A percentile compares a stretch with the other conserved stretches of the same genome.
These are phyloP conservation scores for Paracoccidioides brasiliensis DNA, from an alignment of 2,329 filamentous ascomycete species.

Conservation along the genomic window DNA sequence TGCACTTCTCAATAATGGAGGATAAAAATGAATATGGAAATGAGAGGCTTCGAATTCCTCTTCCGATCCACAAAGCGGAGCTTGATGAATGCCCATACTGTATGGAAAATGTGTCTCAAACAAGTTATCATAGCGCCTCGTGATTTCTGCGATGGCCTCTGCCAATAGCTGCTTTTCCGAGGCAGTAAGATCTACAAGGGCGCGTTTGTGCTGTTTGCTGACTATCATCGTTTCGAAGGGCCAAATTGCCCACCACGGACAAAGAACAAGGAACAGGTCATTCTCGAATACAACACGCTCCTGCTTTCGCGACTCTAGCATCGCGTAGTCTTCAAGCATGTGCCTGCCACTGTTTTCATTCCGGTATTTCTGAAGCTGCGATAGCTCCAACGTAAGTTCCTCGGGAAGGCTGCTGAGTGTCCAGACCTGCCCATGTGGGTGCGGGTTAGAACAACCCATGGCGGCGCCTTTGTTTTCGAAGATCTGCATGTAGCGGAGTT, in stretches of 20 bases:
- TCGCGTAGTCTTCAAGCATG: conserved; percentile 74
- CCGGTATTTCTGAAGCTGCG: conserved; percentile 66
- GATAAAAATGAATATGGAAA: conserved; percentile 97
- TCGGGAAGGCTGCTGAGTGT: conserved; percentile 83
- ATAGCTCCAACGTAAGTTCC: conserved; percentile 68
- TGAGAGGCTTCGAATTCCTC: conserved; percentile 81
- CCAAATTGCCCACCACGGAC: conserved; percentile 97
- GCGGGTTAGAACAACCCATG: conserved; percentile 98
- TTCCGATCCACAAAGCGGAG: conserved; percentile 65
- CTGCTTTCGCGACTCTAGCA: conserved; percentile 64
- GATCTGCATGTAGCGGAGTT: conserved; percentile 96
- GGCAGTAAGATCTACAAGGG: conserved; percentile 65
- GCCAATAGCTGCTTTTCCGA: conserved; percentile 62
- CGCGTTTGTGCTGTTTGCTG: conserved; percentile 69
- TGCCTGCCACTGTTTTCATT: conserved; percentile 58
- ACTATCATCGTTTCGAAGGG: conserved; percentile 91
- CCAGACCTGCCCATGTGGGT: conserved; percentile 96
- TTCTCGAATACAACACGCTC: conserved; percentile 88
- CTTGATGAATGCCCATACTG: conserved; percentile 93
- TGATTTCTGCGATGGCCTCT: conserved; percentile 75
- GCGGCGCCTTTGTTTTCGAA: conserved; percentile 97
- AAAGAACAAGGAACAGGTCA: conserved; percentile 67
- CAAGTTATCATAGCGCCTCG: conserved; percentile 85
- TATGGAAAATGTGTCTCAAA: conserved; percentile 97
- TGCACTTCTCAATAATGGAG: conserved; percentile 78